These are phyloP conservation scores for Papilionanthe hybrid DNA, from an alignment of 116 monocot genomes.

Conservation along the genomic window DNA sequence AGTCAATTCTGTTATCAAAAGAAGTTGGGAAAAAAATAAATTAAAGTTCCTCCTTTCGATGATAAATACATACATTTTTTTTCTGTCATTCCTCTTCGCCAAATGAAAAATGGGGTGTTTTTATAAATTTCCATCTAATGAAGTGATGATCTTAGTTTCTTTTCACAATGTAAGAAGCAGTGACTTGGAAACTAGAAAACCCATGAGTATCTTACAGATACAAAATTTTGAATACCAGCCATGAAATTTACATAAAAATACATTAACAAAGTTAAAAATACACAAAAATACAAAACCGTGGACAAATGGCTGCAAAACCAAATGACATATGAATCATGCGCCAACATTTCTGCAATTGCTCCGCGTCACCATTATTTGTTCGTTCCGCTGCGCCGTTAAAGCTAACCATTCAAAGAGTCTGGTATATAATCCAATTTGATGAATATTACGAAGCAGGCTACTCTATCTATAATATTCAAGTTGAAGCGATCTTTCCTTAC, in stretches of 20 bases:
- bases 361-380: neutral
- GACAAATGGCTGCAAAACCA: neutral
- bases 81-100: neutral
- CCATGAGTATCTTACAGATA: neutral
- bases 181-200: neutral
- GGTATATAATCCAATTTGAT: neutral
- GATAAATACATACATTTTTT: neutral
- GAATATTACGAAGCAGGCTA: neutral
- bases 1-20: neutral
- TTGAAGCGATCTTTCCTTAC: neutral
- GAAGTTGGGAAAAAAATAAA: neutral
- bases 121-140: neutral
- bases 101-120: neutral
- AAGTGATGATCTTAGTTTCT: neutral
- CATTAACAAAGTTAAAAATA: neutral
- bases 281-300: neutral
- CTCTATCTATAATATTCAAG: neutral
- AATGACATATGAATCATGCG: neutral
- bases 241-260: neutral
- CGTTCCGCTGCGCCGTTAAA: neutral
- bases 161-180: neutral
- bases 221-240: neutral
- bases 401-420: neutral
- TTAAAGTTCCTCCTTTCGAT: neutral
- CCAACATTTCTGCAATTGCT: neutral